A percentile compares a stretch with the other conserved stretches of the same genome.
phyloP scores from a whole-genome alignment of 2,329 filamentous ascomycete genomes.

The Sporothrix humicola region DNA sequence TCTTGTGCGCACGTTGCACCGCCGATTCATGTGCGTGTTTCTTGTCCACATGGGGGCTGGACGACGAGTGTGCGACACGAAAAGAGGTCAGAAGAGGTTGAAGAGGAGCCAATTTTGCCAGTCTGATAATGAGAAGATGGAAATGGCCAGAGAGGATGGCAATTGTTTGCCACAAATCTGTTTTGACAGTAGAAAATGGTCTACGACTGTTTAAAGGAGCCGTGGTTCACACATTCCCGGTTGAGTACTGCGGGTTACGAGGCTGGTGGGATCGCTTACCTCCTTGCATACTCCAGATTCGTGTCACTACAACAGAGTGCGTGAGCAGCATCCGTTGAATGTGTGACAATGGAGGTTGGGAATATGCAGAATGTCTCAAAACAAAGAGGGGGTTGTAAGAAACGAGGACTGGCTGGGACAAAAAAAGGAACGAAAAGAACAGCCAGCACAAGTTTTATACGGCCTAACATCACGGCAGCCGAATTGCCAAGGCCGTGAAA shows the following conservation, averaged over 20 bases:
- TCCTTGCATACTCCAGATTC: background rate
- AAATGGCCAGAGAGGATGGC: too few species aligned
- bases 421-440: too few species aligned
- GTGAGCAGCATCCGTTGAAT: background rate
- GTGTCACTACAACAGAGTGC: background rate
- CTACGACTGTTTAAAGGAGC: background rate
- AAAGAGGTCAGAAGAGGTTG: background rate
- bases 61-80: background rate
- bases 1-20: slow-evolving; percentile 12
- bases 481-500: background rate
- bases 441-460: too few species aligned
- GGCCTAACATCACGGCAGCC: too few species aligned
- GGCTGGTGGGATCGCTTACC: too few species aligned
- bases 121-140: too few species aligned
- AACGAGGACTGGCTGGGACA: background rate
- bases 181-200: too few species aligned
- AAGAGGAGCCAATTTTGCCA: background rate
- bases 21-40: background rate
- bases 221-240: background rate
- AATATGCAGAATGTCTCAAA: background rate
- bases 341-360: background rate
- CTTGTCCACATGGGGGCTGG: background rate
- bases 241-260: background rate
- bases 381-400: background rate
- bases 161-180: too few species aligned